Evolutionary conservation across 2,329 filamentous ascomycete genomes (phyloP).

Genomic region (Microdochium nivale): DNA sequence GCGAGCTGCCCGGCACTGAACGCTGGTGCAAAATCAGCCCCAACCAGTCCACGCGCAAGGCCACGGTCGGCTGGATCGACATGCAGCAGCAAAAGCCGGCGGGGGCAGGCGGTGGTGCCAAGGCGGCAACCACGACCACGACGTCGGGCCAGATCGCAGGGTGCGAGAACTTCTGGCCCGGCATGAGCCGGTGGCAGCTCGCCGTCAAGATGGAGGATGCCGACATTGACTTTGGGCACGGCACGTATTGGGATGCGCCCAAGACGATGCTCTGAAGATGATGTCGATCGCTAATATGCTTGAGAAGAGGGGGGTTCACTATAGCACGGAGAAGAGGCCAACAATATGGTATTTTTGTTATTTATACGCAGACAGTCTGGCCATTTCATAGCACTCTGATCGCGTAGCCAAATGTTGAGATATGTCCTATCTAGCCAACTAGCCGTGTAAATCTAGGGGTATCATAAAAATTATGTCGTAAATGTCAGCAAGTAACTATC

Average conservation of each 20-base stretch:
- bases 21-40: constrained; percentile 33
- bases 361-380: too few species aligned
- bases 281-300: too few species aligned
- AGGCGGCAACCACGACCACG: background rate
- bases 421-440: too few species aligned
- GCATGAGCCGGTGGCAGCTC: constrained; percentile 33
- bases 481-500: too few species aligned
- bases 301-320: too few species aligned
- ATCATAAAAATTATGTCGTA: too few species aligned
- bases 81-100: constrained; percentile 27
- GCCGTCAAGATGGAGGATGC: constrained; percentile 20
- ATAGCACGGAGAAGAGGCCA: too few species aligned
- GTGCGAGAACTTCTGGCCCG: constrained; percentile 37
- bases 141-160: constrained; percentile 7
- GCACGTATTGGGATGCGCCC: constrained; percentile 14
- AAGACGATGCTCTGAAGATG: background rate
- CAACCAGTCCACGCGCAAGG: constrained; percentile 15
- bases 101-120: constrained; percentile 5
- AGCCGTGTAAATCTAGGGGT: too few species aligned
- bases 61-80: constrained; percentile 38
- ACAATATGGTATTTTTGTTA: too few species aligned
- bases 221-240: constrained; percentile 18
- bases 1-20: constrained; percentile 35
- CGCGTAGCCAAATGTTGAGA: too few species aligned
- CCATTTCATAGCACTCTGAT: too few species aligned